A percentile compares a stretch with the other conserved stretches of the same genome.
These are phyloP conservation scores for Leishmania tropica DNA, from an alignment of 208 protist species.

Conservation along the genomic window DNA sequence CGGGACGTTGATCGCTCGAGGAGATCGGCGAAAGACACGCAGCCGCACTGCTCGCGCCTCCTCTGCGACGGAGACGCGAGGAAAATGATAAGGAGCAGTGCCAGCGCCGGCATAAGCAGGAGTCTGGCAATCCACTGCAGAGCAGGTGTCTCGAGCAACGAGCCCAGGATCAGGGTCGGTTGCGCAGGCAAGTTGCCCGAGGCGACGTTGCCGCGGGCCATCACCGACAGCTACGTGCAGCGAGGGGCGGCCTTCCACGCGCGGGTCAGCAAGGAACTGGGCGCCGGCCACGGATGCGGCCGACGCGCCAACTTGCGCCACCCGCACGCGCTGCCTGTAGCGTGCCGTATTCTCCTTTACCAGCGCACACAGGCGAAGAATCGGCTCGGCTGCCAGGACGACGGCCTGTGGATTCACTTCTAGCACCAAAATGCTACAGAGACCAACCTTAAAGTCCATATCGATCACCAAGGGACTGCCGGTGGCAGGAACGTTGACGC, in stretches of 20 bases:
- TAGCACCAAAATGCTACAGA: constrained; percentile 36
- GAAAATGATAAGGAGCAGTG: constrained; percentile 26
- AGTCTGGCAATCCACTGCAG: constrained; percentile 18
- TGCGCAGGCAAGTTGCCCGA: constrained; percentile 21
- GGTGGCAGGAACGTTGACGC: constrained; percentile 16
- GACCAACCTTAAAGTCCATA: constrained; percentile 48
- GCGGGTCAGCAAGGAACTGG: constrained; percentile 27
- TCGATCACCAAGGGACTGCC: constrained; percentile 42
- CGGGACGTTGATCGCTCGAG: constrained; percentile 12
- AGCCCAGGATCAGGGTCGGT: constrained; percentile 19
- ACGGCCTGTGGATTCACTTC: constrained; percentile 22
- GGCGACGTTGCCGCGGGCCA: constrained; percentile 25
- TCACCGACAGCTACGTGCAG: constrained; percentile 21
- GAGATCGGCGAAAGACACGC: constrained; percentile 24
- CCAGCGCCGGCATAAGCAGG: constrained; percentile 11
- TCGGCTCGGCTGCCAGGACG: constrained; percentile 45
- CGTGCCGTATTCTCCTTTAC: constrained; percentile 25
- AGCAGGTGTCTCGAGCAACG: constrained; percentile 20
- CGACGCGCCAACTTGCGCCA: constrained; percentile 29
- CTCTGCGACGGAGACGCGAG: constrained; percentile 15
- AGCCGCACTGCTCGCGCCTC: constrained; percentile 12
- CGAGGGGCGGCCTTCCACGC: constrained; percentile 16
- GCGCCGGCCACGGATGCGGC: neutral
- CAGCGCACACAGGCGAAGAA: constrained; percentile 21
- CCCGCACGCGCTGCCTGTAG: constrained; percentile 16